Conservation (phyloP, 1,139 yeast species). For the Scheffersomyces cryptocercus region DNA sequence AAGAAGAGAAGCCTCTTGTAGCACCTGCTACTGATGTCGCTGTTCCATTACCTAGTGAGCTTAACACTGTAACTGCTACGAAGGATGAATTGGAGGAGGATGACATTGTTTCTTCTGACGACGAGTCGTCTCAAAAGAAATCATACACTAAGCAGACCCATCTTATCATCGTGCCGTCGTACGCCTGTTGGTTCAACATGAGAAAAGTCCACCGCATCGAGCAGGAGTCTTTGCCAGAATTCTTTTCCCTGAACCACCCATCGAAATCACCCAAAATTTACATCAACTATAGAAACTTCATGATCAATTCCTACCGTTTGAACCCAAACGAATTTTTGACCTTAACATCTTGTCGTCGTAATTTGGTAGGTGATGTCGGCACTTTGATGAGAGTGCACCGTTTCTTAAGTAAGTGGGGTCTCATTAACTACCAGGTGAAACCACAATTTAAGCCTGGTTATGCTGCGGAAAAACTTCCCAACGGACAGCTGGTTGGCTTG, state of each 20-base stretch:
- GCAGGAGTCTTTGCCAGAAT: slow-evolving; percentile 83
- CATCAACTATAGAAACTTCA: slow-evolving; percentile 85
- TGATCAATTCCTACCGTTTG: slow-evolving; percentile 87
- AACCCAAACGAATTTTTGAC: slow-evolving; percentile 93
- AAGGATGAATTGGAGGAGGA: slow-evolving; percentile 2
- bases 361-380: slow-evolving; percentile 94
- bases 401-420: slow-evolving; percentile 93
- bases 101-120: slow-evolving; percentile 3
- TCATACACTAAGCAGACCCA: slow-evolving; percentile 63
- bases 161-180: slow-evolving; percentile 89
- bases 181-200: slow-evolving; percentile 87
- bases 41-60: too few relatives aligned
- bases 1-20: slow-evolving; percentile 4
- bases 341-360: slow-evolving; percentile 91
- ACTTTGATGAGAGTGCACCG: slow-evolving; percentile 87
- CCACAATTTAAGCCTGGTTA: slow-evolving; percentile 68
- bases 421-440: slow-evolving; percentile 88
- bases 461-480: slow-evolving; percentile 58
- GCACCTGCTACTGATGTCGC: slow-evolving; percentile 5
- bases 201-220: slow-evolving; percentile 64
- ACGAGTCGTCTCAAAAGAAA: slow-evolving; percentile 8
- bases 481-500: slow-evolving; percentile 46
- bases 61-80: too few relatives aligned
- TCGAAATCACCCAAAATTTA: slow-evolving; percentile 90
- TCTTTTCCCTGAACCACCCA: slow-evolving; percentile 71